These are phyloP conservation scores for Diaporthe citriasiana DNA, from an alignment of 2,329 filamentous ascomycete species.

Conservation along the genomic window DNA sequence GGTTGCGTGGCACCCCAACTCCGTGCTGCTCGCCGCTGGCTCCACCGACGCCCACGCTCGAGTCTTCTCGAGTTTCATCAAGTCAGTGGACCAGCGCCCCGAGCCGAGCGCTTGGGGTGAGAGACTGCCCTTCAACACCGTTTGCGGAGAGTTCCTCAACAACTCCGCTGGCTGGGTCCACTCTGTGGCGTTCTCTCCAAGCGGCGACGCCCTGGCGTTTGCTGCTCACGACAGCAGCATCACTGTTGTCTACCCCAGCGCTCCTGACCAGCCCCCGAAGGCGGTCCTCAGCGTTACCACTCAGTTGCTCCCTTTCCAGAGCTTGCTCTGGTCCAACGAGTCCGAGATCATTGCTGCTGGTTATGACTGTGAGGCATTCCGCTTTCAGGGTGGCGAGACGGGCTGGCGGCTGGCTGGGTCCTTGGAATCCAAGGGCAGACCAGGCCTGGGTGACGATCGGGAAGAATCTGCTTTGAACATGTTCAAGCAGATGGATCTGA, in stretches of 20 bases:
- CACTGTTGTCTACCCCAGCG: conserved; percentile 94
- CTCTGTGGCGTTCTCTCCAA: conserved; percentile 91
- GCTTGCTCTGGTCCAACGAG: conserved; percentile 92
- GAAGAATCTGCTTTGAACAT: conserved; percentile 98
- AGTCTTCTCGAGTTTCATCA: conserved; percentile 96
- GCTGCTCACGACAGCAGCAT: conserved; percentile 96
- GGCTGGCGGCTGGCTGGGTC: conserved; percentile 90
- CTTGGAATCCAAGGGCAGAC: conserved; percentile 79
- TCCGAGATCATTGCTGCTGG: conserved; percentile 95
- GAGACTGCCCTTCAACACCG: conserved; percentile 95
- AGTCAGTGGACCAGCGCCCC: conserved; percentile 89
- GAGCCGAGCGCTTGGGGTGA: conserved; percentile 94
- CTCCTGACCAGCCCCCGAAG: conserved; percentile 88
- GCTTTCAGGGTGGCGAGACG: conserved; percentile 81
- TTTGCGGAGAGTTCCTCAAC: conserved; percentile 96
- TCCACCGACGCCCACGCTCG: conserved; percentile 97
- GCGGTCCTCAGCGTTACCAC: conserved; percentile 94
- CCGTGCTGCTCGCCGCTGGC: conserved; percentile 91
- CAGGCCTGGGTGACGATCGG: conserved; percentile 72
- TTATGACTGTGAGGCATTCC: conserved; percentile 91
- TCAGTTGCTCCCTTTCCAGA: conserved; percentile 92
- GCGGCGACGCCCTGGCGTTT: conserved; percentile 93
- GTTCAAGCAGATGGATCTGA: conserved; percentile 99
- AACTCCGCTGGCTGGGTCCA: conserved; percentile 98
- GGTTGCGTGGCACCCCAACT: conserved; percentile 97